Evolutionary conservation across 176 grass and related monocot species (phyloP), one percentile per base, ranked within the genome.

Genomic region (Coix lacrymajobi): DNA sequence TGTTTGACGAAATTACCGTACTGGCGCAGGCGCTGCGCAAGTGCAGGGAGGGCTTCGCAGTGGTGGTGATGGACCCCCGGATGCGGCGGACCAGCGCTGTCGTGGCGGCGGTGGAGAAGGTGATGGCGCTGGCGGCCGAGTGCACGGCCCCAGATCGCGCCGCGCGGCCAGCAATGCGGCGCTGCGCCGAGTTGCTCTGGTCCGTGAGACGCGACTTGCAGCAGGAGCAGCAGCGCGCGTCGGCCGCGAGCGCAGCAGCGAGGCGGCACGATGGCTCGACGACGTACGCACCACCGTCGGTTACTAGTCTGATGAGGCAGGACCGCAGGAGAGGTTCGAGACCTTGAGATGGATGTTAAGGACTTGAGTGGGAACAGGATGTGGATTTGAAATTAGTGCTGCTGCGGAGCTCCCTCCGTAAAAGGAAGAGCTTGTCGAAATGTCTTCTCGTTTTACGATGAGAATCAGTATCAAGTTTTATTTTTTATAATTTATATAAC

Each of bases 41-140:
- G 79, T 92, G 51, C 87, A 77, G 79, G 69, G 91, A 90, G 31
- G 92, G 92, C 20, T 91, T 91, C n/a, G 57, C 60, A 22, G 92
- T 91, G 74, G 77, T 93, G 85, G 89, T 83, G 76, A 98, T 98
- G 96, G 96, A 98, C 89, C 32, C 88, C 28, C 79, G 86, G 85
- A 54, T 98, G 82, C 89, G 87, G 67, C 73, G 96, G 82, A 91
- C 3, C 44, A 84, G 88, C 41, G 96, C 90, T 11, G 58, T 78
- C 62, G 84, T 95, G 43, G 56, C 82, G 38, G 92, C 89, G 31
- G 91, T 84, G 82, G 91, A 93, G 68, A 90, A 61, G 72, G 51
- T 93, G 86, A 85, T 95, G 87, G 75, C 54, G 77, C 85, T 98
- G 89, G 96, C 92, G 70, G 87, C 86, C 22, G 82, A 95, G 77